phyloP scores from a whole-genome alignment of 495 filamentous ascomycete species.

The Rostrohypoxylon terebratum region DNA sequence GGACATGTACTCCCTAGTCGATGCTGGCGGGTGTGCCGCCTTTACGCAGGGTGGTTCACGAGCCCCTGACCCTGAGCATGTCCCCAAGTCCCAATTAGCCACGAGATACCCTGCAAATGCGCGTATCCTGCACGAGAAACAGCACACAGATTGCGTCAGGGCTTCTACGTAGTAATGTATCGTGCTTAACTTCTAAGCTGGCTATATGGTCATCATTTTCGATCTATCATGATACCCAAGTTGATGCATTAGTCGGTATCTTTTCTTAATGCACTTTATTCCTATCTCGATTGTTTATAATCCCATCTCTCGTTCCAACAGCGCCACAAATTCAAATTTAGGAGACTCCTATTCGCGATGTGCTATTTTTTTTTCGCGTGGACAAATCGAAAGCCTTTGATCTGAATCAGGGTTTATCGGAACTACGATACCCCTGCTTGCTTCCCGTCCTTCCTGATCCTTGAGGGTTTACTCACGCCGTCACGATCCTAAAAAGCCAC shows the following conservation, averaged over 20 bases:
- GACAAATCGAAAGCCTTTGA: slow-evolving; percentile 31
- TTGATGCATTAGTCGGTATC: slow-evolving; percentile 20
- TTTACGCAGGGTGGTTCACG: slow-evolving; percentile 25
- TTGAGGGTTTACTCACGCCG: slow-evolving; percentile 40
- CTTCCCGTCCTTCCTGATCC: slow-evolving; percentile 37
- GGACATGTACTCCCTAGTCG: slow-evolving; percentile 32
- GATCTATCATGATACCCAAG: slow-evolving; percentile 13
- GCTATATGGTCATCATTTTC: neutral
- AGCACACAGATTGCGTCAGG: slow-evolving; percentile 38
- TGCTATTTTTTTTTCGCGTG: slow-evolving; percentile 22
- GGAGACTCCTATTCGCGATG: slow-evolving; percentile 2
- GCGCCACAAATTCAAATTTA: neutral
- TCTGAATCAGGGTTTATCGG: slow-evolving; percentile 43
- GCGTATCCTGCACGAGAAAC: slow-evolving; percentile 34
- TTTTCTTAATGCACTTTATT: neutral
- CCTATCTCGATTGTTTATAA: slow-evolving; percentile 6
- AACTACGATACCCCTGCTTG: slow-evolving; percentile 37
- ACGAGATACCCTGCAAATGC: slow-evolving; percentile 43
- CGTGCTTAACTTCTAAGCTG: neutral
- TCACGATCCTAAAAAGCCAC: slow-evolving; percentile 34
- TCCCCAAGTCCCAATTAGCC: slow-evolving; percentile 16
- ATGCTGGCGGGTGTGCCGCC: slow-evolving; percentile 35
- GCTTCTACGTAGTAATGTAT: slow-evolving; percentile 31
- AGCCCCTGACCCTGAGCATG: slow-evolving; percentile 36
- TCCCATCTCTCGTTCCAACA: neutral